Evolutionary conservation across 2,329 filamentous ascomycete genomes (phyloP).

Genomic region (Claviceps digitariae): DNA sequence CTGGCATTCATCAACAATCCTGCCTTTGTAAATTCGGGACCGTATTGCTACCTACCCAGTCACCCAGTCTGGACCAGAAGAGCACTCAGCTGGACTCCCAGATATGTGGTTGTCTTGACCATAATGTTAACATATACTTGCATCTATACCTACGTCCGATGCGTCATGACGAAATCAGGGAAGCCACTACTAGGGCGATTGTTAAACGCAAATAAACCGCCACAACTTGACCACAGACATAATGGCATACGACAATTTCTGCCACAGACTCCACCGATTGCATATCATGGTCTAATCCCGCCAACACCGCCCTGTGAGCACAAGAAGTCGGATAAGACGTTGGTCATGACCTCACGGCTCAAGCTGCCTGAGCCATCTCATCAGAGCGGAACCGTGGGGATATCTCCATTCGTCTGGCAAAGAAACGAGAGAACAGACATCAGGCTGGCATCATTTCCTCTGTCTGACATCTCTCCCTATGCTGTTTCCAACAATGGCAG

Average conservation of each 20-base stretch:
- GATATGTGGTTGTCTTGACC: conserved; percentile 52
- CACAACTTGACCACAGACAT: conserved; percentile 5
- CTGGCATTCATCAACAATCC: conserved; percentile 47
- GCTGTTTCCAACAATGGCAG: not conserved
- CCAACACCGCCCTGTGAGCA: conserved; percentile 12
- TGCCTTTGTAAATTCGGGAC: conserved; percentile 48
- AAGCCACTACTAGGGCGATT: conserved; percentile 4
- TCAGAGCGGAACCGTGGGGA: not conserved
- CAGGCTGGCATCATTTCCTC: not conserved
- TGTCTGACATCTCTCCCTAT: not conserved
- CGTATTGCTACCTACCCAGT: conserved; percentile 57
- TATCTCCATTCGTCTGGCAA: not conserved
- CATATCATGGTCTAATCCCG: conserved; percentile 19
- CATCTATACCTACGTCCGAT: conserved; percentile 55
- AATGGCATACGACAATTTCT: conserved; percentile 5
- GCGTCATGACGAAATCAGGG: conserved; percentile 27
- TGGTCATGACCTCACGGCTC: not conserved
- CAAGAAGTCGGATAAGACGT: conserved; percentile 7
- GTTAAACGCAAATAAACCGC: not conserved
- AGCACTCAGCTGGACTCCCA: conserved; percentile 58
- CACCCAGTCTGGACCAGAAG: conserved; percentile 56
- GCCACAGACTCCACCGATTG: conserved; percentile 18
- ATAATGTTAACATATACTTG: conserved; percentile 53
- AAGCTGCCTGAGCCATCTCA: not conserved
- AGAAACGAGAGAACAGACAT: not conserved